Evolutionary conservation across 495 filamentous ascomycete species (phyloP).

Genomic region (Jackrogersella minutella): DNA sequence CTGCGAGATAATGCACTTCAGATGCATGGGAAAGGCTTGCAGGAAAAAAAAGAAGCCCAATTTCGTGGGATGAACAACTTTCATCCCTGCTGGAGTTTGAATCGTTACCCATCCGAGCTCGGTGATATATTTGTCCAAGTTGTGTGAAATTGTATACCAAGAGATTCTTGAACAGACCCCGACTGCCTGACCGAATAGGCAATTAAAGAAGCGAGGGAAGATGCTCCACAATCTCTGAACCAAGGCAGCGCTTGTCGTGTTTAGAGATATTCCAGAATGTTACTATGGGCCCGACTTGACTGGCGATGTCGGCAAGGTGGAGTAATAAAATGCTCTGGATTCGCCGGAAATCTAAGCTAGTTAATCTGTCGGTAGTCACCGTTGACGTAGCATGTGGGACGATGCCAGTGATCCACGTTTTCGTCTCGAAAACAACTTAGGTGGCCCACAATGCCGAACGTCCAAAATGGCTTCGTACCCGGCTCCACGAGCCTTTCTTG

Average conservation of each 20-base stretch:
- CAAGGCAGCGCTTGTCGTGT: conserved; percentile 9
- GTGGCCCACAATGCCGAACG: conserved; percentile 11
- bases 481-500: background rate
- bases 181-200: background rate
- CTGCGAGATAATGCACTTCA: conserved; percentile 33
- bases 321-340: conserved; percentile 28
- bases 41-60: conserved; percentile 1
- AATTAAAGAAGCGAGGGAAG: conserved; percentile 7
- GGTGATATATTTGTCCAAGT: conserved; percentile 11
- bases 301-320: conserved; percentile 36
- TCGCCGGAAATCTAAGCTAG: conserved; percentile 13
- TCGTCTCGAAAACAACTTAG: background rate
- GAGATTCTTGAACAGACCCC: conserved; percentile 16
- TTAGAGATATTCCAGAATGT: conserved; percentile 22
- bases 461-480: conserved; percentile 1
- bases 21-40: background rate
- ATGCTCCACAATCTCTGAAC: conserved; percentile 4
- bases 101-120: conserved; percentile 17
- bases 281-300: conserved; percentile 20
- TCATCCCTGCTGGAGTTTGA: background rate
- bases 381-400: conserved; percentile 34
- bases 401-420: background rate
- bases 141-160: conserved; percentile 6
- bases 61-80: background rate
- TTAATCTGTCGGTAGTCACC: conserved; percentile 2